Base-by-base conservation (phyloP, 805 yeast genomes). In the Nematodospora valgi region DNA sequence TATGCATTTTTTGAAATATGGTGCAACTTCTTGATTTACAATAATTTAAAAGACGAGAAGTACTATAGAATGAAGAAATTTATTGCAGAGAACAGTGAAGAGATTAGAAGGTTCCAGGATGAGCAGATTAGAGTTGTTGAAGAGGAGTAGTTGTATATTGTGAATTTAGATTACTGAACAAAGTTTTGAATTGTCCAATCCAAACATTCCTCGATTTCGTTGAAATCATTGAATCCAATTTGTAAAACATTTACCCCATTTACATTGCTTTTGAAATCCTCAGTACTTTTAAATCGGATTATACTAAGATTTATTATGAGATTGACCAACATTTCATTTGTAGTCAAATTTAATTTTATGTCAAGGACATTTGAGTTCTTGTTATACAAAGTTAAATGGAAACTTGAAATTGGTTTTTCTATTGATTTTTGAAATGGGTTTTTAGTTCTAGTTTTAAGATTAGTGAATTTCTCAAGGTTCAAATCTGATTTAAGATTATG, bases 1-100 rank as follows among this genome's bases (percentile, higher is more conserved):
- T 80, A 72, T 49, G 55, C 76, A 20, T 80, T 82, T 42, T 48
- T 74, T 43, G 93, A 83, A 54, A 70, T 82, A 21, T 83, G 89
- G 87, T 64, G 78, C 48, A 77, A 80, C 47, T 76, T 80, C 39
- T 59, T 82, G 44, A 68, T 80, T 22, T 82, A 69, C 54, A 74
- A 71, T 49, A 69, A 80, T 27, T 60, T 83, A 40, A 72, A 78
- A 48, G 88, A 82, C 41, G 91, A 82, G 48, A 76, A 70, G 48
- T 66, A 68, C 40, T 63, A 65, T 39, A 65, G 73, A 39, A 60
- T 69, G 35, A 74, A 75, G 45, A 53, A 58, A 37, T 64, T 54
- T 39, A 48, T 64, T 22, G 62, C 62, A 43, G 64, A 64, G 34
- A 62, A 66, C 38, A 66, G 56, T 10, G 67, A 59, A 7, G 59